Evolutionary conservation across 768 basidiomycete genomes (phyloP), one percentile per base, ranked within the genome.

Genomic region (Suillus brevipes): DNA sequence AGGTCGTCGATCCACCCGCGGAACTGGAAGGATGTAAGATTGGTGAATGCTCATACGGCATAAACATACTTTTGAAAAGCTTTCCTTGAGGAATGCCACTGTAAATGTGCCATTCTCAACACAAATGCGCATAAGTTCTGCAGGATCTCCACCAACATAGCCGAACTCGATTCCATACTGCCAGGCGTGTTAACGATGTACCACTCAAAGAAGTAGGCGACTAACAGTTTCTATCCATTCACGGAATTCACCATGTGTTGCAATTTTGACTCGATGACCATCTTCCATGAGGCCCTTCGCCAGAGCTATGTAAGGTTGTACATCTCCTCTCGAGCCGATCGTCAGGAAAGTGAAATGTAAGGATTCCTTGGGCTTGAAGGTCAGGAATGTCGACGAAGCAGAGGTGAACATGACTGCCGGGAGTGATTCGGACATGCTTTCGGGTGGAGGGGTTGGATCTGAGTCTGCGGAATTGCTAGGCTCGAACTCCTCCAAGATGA

Each of bases 81-180:
- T 90, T 74, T 99, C 97, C 75, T 90, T 95, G 75, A 98, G 79
- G 78, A 99, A 99, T 0, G 95, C 88, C 43, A 99, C 90, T 0
- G 97, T 97, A 73, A 98, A 99, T 64, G 90, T 97, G 66, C 97
- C 97, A 77, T 99, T 98, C 78, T 98, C 97, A 40, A 99, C 90
- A 75, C 96, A 99, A 68, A 99, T 94, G 61, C 93, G 86, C 95
- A 99, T 96, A 49, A 99, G 80, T 76, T 99, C 97, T 1, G 97
- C 96, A 12, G 97, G 97, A 77, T 99, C 97, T 34, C 97, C 97
- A 13, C 97, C 97, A 50, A 99, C 95, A 68, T 86, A 90, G 13
- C 91, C 91, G 75, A 91, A 98, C 72, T 95, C 95, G 71, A 99
- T 97, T n/a, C 94, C 95, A 73, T 99, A 85, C 95, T 97, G 67